A percentile compares a stretch with the other conserved stretches of the same genome.
These are phyloP conservation scores for Sclerotinia trifoliorum DNA, from an alignment of 2,329 filamentous ascomycete species.

Conservation along the genomic window DNA sequence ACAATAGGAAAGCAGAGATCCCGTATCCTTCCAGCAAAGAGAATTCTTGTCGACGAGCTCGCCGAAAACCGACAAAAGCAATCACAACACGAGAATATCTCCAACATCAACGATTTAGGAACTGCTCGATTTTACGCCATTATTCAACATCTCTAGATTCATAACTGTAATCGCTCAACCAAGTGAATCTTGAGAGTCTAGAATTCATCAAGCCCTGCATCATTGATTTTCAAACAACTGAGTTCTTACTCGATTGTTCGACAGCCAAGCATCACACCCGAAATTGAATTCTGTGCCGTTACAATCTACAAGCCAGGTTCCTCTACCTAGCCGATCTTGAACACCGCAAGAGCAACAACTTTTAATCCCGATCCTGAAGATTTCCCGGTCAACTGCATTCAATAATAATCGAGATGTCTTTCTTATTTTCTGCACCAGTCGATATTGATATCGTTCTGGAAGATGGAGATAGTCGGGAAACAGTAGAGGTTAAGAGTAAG, in stretches of 20 bases:
- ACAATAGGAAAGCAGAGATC: too few species aligned
- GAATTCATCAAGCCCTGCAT: not conserved
- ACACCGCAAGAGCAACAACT: not conserved
- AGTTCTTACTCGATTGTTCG: not conserved
- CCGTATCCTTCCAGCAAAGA: not conserved
- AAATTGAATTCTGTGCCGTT: not conserved
- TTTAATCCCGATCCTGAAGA: not conserved
- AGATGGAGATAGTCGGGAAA: conserved; percentile 88
- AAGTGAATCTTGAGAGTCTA: not conserved
- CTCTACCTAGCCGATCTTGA: not conserved
- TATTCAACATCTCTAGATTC: not conserved
- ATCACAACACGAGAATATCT: not conserved
- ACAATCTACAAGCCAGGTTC: not conserved
- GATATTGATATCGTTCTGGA: conserved; percentile 99
- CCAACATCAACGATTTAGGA: not conserved
- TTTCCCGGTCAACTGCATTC: not conserved
- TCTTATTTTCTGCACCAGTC: conserved; percentile 96
- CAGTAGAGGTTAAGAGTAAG: conserved; percentile 98
- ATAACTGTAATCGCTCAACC: not conserved
- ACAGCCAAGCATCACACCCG: not conserved
- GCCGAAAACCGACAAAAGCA: not conserved
- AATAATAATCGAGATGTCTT: conserved; percentile 65
- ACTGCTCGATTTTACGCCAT: not conserved
- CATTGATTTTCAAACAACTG: too few species aligned
- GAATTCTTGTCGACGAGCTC: not conserved